A percentile compares a stretch with the other conserved stretches of the same genome.
Evolutionary conservation across 352 stramenopile genomes (phyloP).

Genomic region (Phytophthora uliginosa): DNA sequence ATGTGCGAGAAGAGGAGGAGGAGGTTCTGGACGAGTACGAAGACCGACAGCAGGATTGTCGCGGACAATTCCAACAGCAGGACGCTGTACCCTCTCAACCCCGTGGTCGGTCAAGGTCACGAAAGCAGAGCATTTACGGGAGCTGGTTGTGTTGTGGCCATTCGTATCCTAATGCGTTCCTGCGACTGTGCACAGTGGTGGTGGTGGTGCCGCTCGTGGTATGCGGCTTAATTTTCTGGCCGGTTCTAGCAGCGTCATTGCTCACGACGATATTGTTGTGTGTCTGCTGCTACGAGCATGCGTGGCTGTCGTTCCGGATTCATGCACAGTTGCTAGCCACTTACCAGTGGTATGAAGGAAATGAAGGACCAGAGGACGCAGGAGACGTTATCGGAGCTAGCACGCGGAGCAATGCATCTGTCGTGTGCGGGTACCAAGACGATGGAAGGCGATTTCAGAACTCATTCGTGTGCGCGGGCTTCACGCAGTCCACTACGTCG

Average conservation of each 20-base stretch:
- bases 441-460: conserved; percentile 43
- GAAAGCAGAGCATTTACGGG: conserved; percentile 52
- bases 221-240: conserved; percentile 46
- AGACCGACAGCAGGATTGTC: conserved; percentile 16
- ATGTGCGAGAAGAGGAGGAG: conserved; percentile 31
- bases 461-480: conserved; percentile 38
- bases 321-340: conserved; percentile 52
- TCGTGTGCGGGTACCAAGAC: conserved; percentile 34
- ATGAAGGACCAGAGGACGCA: conserved; percentile 21
- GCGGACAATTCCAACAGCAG: conserved; percentile 28
- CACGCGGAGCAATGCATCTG: conserved; percentile 19
- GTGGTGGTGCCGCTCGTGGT: conserved; percentile 41
- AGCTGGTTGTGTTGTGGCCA: conserved; percentile 53
- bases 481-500: conserved; percentile 46
- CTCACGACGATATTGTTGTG: conserved; percentile 41
- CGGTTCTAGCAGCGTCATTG: conserved; percentile 38
- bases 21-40: conserved; percentile 9
- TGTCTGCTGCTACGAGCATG: conserved; percentile 62
- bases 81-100: conserved; percentile 20
- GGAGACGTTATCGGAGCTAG: conserved; percentile 17
- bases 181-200: conserved; percentile 41
- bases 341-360: conserved; percentile 56
- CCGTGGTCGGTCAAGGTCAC: conserved; percentile 30
- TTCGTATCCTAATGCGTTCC: conserved; percentile 47
- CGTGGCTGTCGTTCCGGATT: conserved; percentile 66